Base-by-base conservation (phyloP, 108 stramenopile species). In the Nitzschia sp. region DNA sequence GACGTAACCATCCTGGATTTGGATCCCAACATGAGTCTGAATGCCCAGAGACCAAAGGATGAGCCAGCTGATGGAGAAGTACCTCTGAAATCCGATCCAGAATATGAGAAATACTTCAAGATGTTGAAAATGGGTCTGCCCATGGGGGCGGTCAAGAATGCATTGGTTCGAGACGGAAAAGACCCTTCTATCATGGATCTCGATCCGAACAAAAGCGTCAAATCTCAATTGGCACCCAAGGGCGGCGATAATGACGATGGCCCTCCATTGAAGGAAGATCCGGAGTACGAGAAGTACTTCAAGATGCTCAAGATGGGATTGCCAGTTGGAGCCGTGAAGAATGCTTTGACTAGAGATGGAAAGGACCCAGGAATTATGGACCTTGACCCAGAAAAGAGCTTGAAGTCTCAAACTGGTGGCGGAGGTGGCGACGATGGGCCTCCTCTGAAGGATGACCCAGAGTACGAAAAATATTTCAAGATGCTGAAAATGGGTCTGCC, bases 71-170 rank as follows among this genome's bases (percentile, higher is more conserved):
- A 72, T 8, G 61, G 69, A 15, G 92, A 76, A 0, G 83, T 83
- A 26, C 77, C 83, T 21, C 46, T 94, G 51, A 88, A 91, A 63
- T 82, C 88, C 14, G 93, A 93, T 74, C 86, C 85, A 6, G 75
- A 74, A 19, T 93, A 88, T 62, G 60, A 60, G 19, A 93, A 93
- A 58, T 96, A 87, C 50, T 87, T 80, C 71, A 87, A 85, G 52
- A 94, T 94, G 92, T 63, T 86, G 26, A 83, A 84, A 29, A 80
- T 89, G 75, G 86, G 86, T 14, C 41, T 87, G 20, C 86, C 81
- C 0, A 69, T 77, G 34, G 88, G 73, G 15, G 88, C 85, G 8
- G 87, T 90, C 5, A 73, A 81, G 59, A 82, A 92, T 79, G 86
- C 91, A 1, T 44, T 89, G 42, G 51, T 63, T 38, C 63, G 91